Evolutionary conservation across 1,284 basidiomycete genomes (phyloP).

Genomic region (Trichosporon sp.): DNA sequence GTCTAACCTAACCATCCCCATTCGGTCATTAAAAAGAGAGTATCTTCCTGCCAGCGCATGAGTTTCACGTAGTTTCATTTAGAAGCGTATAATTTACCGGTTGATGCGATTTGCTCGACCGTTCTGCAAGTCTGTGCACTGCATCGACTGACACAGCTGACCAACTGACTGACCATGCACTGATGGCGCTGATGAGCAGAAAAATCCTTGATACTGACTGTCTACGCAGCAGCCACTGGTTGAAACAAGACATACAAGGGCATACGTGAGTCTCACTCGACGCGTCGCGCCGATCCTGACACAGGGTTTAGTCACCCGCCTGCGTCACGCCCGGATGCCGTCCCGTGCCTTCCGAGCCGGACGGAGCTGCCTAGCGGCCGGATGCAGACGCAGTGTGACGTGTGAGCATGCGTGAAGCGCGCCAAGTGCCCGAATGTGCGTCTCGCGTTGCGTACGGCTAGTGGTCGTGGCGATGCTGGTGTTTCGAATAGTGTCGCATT

Average conservation of each 20-base stretch:
- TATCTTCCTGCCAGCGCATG: conserved; percentile 13
- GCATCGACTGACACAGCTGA: not conserved
- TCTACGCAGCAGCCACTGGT: not conserved
- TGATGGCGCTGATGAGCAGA: not conserved
- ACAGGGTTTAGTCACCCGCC: not conserved
- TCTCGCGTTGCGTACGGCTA: not conserved
- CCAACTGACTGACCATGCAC: not conserved
- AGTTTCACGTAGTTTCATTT: conserved; percentile 4
- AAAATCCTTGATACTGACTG: not conserved
- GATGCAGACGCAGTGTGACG: not conserved
- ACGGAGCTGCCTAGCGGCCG: not conserved
- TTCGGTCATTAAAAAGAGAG: conserved; percentile 18
- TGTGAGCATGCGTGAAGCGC: not conserved
- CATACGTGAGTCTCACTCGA: not conserved
- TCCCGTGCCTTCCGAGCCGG: not conserved
- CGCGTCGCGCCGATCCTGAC: conserved; percentile 1
- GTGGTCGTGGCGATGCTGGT: no score
- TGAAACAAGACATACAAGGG: no score
- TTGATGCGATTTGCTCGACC: conserved; percentile 15
- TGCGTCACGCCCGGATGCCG: not conserved
- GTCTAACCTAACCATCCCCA: not conserved
- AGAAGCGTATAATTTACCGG: conserved; percentile 27
- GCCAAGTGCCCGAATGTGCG: not conserved
- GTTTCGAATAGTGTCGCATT: not conserved
- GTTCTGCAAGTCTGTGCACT: not conserved